These are phyloP conservation scores for Aspergillus terreus DNA, from an alignment of 2,329 filamentous ascomycete genomes.

Conservation along the genomic window DNA sequence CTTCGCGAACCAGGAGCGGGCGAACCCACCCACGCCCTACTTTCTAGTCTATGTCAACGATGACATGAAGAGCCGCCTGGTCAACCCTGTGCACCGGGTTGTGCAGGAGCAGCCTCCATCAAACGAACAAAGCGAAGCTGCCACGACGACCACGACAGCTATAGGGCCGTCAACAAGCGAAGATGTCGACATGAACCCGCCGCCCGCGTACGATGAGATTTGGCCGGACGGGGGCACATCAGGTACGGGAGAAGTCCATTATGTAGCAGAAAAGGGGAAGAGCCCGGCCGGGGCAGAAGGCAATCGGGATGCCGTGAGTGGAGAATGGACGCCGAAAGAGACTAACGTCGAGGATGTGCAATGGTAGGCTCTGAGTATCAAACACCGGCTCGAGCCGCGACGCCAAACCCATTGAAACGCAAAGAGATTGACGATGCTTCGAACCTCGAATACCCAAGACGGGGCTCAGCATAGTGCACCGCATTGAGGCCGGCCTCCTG, in stretches of 20 bases:
- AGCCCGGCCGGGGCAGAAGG: constrained; percentile 4
- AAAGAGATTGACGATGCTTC: constrained; percentile 23
- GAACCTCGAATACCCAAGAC: no score
- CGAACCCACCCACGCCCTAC: constrained; percentile 69
- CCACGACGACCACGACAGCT: constrained; percentile 12
- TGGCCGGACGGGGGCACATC: constrained; percentile 16
- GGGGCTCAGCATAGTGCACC: no score
- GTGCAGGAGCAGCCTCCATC: constrained; percentile 20
- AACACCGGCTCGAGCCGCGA: constrained; percentile 8
- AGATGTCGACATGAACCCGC: constrained; percentile 28
- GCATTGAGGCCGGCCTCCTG: no score
- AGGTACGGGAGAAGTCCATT: constrained; percentile 26
- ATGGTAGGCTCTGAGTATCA: constrained; percentile 25
- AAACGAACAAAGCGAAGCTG: neutral
- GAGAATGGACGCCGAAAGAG: constrained; percentile 12
- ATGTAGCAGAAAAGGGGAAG: constrained; percentile 5
- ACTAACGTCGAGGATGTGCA: constrained; percentile 25
- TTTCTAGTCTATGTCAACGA: constrained; percentile 80
- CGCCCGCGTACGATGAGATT: constrained; percentile 27
- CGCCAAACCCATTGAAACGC: constrained; percentile 33
- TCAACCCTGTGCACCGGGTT: constrained; percentile 55
- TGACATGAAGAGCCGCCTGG: constrained; percentile 56
- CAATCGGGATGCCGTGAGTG: constrained; percentile 3
- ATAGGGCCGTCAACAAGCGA: constrained; percentile 9
- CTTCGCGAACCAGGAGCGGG: constrained; percentile 60